Conservation (phyloP, 2,329 filamentous ascomycete genomes). For the Exophiala sp. region DNA sequence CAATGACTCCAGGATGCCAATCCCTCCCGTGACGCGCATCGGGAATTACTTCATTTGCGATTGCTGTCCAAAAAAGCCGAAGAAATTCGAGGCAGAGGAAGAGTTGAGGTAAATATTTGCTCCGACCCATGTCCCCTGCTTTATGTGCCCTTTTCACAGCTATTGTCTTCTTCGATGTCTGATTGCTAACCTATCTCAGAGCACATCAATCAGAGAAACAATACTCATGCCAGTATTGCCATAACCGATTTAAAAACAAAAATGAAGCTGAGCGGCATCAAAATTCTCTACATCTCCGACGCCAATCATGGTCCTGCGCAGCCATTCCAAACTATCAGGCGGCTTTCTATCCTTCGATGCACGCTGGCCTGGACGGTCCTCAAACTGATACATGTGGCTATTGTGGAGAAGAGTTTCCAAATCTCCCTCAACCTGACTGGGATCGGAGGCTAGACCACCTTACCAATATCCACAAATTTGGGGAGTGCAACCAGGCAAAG, state of each 20-base stretch:
- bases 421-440: constrained; percentile 71
- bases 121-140: not conserved
- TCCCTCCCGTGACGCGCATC: constrained; percentile 40
- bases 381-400: constrained; percentile 77
- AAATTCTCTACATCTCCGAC: constrained; percentile 85
- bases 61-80: constrained; percentile 94
- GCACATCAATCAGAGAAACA: constrained; percentile 91
- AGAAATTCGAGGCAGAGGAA: constrained; percentile 81
- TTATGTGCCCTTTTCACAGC: not conserved
- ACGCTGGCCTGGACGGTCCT: constrained; percentile 32
- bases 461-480: constrained; percentile 88
- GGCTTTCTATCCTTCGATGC: constrained; percentile 76
- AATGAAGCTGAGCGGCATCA: constrained; percentile 96
- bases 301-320: constrained; percentile 95
- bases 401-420: constrained; percentile 87
- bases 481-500: constrained; percentile 96
- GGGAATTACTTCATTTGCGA: constrained; percentile 69
- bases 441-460: constrained; percentile 79
- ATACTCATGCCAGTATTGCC: constrained; percentile 86
- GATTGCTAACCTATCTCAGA: constrained; percentile 42
- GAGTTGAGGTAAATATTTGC: constrained; percentile 66
- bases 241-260: constrained; percentile 97
- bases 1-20: constrained; percentile 33
- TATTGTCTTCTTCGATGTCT: not conserved
- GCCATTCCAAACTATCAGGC: constrained; percentile 68